Evolutionary conservation across 176 grass and related monocot genomes (phyloP).

Genomic region (Zea mays): Zm-B73-REFERENCE-NAM-5.0 NC_050098.1:217636501-217637000

Average conservation of each 20-base stretch:
- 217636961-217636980: too few relatives aligned
- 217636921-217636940: background rate
- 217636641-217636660: conserved; percentile 42
- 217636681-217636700: conserved; percentile 56
- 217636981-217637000: too few relatives aligned
- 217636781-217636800: conserved; percentile 68
- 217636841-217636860: conserved; percentile 45
- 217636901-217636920: background rate
- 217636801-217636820: conserved; percentile 73
- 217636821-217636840: conserved; percentile 34
- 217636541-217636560: conserved; percentile 54
- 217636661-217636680: conserved; percentile 48
- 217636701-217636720: conserved; percentile 64
- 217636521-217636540: conserved; percentile 64
- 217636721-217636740: conserved; percentile 54
- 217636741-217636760: conserved; percentile 51
- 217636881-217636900: conserved; percentile 36
- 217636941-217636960: background rate
- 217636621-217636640: conserved; percentile 49
- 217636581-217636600: conserved; percentile 82
- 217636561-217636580: conserved; percentile 29
- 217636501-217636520: conserved; percentile 65
- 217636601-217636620: conserved; percentile 50
- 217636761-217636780: conserved; percentile 60
- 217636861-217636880: conserved; percentile 29